Evolutionary conservation across 345 rosid species (phyloP), one percentile per base, ranked within the genome.

Genomic region (Chamaenerion angustifolium): DNA sequence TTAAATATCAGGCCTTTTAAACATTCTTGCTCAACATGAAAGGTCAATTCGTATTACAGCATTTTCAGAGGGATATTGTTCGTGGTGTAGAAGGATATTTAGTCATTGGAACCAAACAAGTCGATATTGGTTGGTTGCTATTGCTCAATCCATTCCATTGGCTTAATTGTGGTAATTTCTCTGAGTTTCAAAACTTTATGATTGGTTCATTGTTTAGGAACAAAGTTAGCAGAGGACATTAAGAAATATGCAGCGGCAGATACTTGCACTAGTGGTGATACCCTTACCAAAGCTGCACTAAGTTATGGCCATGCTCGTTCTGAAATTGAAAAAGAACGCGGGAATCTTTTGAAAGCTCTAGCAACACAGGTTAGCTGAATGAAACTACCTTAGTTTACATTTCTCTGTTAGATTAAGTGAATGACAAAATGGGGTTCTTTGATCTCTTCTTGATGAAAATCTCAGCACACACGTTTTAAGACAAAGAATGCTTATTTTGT

Each of bases 41-140:
- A 16, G 42, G 51, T 8, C 4, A 3, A 63, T 48, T 53, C 42
- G 45, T 52, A 16, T 74, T 68, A 56, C 82, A 89, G 95, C 95
- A 77, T 74, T 85, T 72, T 61, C 97, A 89, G 76, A 76, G 94
- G 60, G 90, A 89, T 55, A 76, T 89, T 66, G 90, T 85, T 41
- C 97, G 97, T 25, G 94, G 97, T 18, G 89, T 83, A 11, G 90
- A 85, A 79, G 97, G 95, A 49, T 74, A 79, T 64, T 76, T 89
- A 17, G 79, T 81, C 45, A 77, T 78, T 40, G 97, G 97, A 56
- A 72, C 94, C 45, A 89, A 85, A 63, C 95, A 83, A 73, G 85
- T 89, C 57, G 95, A 89, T 60, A 89, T 89, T 61, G 97, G 97
- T 79, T 49, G 67, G 57, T 57, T 49, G 13, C 49, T 56, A 55